Conservation (phyloP, 2,329 filamentous ascomycete species). For the Colletotrichum higginsianum region DNA sequence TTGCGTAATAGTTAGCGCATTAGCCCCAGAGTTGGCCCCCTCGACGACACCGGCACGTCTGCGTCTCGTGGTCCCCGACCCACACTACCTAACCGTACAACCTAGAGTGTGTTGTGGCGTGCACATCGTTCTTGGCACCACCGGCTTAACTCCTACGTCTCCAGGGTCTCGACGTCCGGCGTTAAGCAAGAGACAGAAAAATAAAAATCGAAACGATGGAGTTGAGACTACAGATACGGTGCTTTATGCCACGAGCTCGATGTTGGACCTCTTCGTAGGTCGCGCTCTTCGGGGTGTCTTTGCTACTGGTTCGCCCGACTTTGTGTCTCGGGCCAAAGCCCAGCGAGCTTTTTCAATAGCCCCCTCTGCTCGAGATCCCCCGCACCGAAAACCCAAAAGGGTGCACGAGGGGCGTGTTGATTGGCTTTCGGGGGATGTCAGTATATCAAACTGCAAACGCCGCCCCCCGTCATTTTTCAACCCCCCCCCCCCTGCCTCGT, state of each 20-base stretch:
- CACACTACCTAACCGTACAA: too few species aligned
- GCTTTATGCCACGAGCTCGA: conserved; percentile 32
- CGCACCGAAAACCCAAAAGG: conserved; percentile 26
- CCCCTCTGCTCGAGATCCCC: conserved; percentile 18
- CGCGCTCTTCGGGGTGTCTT: conserved; percentile 29
- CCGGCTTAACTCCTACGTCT: conserved; percentile 18
- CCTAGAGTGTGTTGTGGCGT: too few species aligned
- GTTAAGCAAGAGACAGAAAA: not conserved
- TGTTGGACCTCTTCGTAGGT: not conserved
- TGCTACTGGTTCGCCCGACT: conserved; percentile 17
- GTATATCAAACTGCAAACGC: conserved; percentile 35
- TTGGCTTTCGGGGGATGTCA: conserved; percentile 34
- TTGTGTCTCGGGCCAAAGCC: conserved; percentile 26
- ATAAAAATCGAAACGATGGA: not conserved
- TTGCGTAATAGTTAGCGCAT: not conserved
- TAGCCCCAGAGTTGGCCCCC: conserved; percentile 22
- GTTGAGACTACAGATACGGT: not conserved
- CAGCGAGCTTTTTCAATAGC: conserved; percentile 14
- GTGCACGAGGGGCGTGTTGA: not conserved
- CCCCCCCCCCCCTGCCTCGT: not conserved
- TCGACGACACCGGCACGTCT: conserved; percentile 19
- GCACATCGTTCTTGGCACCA: not conserved
- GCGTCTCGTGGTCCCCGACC: not conserved
- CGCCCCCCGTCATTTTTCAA: not conserved
- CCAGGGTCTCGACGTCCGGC: not conserved